Percentiles rank a stretch among this genome's conserved stretches.
phyloP scores from a whole-genome alignment of 2,329 filamentous ascomycete genomes.

The Cucurbitaria berberidis region DNA sequence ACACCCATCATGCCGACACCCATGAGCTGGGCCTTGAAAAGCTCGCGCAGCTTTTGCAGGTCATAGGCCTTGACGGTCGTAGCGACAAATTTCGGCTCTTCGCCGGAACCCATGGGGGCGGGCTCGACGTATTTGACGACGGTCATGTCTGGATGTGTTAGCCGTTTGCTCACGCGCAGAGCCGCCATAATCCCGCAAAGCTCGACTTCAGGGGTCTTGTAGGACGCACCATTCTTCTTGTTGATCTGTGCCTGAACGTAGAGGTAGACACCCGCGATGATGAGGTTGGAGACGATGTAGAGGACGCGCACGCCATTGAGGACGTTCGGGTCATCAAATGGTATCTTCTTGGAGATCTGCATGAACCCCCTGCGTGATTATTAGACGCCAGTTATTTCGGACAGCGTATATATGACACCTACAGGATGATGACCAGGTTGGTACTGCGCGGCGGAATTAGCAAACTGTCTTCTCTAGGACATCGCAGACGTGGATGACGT shows the following conservation, averaged over 20 bases:
- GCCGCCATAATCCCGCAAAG: background rate
- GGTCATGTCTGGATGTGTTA: slow-evolving; percentile 74
- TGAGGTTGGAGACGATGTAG: slow-evolving; percentile 74
- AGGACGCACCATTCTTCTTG: slow-evolving; percentile 89
- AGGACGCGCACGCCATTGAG: slow-evolving; percentile 68
- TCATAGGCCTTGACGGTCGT: slow-evolving; percentile 98
- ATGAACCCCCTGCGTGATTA: slow-evolving; percentile 70
- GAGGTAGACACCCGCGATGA: slow-evolving; percentile 84
- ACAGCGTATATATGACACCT: slow-evolving; percentile 7
- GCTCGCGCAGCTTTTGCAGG: slow-evolving; percentile 77
- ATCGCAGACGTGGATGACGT: slow-evolving; percentile 16
- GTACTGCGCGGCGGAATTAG: slow-evolving; percentile 38
- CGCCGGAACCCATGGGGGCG: slow-evolving; percentile 86
- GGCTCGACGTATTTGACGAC: slow-evolving; percentile 99
- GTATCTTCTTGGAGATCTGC: slow-evolving; percentile 95
- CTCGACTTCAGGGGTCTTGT: background rate
- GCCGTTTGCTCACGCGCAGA: slow-evolving; percentile 1
- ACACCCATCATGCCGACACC: slow-evolving; percentile 97
- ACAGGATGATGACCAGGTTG: slow-evolving; percentile 50
- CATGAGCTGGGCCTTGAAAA: slow-evolving; percentile 92
- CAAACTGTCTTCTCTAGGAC: slow-evolving; percentile 14
- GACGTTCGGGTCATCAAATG: slow-evolving; percentile 85
- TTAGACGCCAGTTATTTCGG: slow-evolving; percentile 12
- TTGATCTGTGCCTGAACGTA: slow-evolving; percentile 87
- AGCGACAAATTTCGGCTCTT: slow-evolving; percentile 94